Percentiles rank a stretch among this genome's conserved stretches.
Conservation (phyloP, 768 basidiomycete species). For the Chiua virens region DNA sequence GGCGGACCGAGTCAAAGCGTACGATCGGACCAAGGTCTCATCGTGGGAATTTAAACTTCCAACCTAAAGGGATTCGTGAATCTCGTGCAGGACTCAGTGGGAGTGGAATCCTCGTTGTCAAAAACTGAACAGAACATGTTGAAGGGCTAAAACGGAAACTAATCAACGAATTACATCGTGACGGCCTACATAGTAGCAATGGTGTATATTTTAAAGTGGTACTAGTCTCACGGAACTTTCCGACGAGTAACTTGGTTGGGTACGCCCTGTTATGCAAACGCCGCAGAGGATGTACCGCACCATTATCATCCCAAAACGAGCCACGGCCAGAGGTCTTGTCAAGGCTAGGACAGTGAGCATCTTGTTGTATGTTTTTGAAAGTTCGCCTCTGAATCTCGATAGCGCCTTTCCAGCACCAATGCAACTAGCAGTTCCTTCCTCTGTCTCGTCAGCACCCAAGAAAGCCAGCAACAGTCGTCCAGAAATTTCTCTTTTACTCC, state of each 20-base stretch:
- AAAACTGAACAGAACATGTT: too few relatives aligned
- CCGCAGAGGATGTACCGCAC: constrained; percentile 48
- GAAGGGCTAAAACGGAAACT: too few relatives aligned
- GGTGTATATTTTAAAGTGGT: too few relatives aligned
- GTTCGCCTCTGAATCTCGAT: neutral
- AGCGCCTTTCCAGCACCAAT: constrained; percentile 66
- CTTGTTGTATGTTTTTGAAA: neutral
- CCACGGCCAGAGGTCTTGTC: constrained; percentile 45
- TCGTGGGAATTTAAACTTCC: too few relatives aligned
- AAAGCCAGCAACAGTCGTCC: constrained; percentile 56
- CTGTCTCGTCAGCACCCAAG: constrained; percentile 37
- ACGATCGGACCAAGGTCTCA: too few relatives aligned
- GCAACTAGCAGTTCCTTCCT: constrained; percentile 28
- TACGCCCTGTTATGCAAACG: neutral
- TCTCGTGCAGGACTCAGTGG: too few relatives aligned
- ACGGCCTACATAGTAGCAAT: too few relatives aligned
- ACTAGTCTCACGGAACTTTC: constrained; percentile 6
- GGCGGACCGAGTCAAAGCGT: too few relatives aligned
- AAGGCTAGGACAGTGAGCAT: constrained; percentile 56
- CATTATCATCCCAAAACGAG: constrained; percentile 54
- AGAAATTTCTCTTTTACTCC: constrained; percentile 66
- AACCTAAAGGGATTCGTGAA: too few relatives aligned
- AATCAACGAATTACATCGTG: too few relatives aligned
- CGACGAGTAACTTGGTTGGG: neutral
- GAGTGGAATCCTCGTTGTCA: too few relatives aligned